These are phyloP conservation scores for Telfairia occidentalis DNA, from an alignment of 331 rosid genomes.

Conservation along the genomic window DNA sequence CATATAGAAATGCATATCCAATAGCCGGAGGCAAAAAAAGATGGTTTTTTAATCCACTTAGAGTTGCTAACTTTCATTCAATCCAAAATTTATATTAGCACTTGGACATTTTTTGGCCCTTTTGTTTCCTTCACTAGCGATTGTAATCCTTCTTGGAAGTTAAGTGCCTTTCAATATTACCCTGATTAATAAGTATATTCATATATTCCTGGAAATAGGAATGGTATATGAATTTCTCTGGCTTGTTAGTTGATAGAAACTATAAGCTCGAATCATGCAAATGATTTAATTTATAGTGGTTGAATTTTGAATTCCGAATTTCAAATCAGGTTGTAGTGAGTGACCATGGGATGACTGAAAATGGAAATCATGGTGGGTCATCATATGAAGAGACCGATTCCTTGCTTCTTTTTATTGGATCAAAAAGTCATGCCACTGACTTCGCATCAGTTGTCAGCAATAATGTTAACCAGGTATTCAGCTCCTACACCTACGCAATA, in stretches of 20 bases:
- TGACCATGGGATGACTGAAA: constrained; percentile 97
- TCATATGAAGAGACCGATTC: constrained; percentile 86
- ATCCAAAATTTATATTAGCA: background rate
- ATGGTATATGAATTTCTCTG: background rate
- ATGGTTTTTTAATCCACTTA: background rate
- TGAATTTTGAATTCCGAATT: constrained; percentile 12
- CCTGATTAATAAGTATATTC: background rate
- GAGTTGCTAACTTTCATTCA: background rate
- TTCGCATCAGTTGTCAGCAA: constrained; percentile 22
- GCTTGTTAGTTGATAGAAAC: background rate
- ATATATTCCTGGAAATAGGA: constrained; percentile 8
- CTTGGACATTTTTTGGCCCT: background rate
- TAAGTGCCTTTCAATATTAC: background rate
- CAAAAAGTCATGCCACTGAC: constrained; percentile 29
- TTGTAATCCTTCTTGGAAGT: background rate
- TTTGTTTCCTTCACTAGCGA: background rate
- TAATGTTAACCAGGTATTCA: constrained; percentile 57
- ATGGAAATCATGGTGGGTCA: constrained; percentile 92
- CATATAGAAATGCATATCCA: background rate
- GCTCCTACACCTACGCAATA: constrained; percentile 13
- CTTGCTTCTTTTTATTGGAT: constrained; percentile 61
- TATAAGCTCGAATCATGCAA: background rate
- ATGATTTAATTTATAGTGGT: constrained; percentile 6
- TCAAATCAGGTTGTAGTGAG: constrained; percentile 58
- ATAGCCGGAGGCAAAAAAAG: background rate